Evolutionary conservation across 352 stramenopile genomes (phyloP), one percentile per base, ranked within the genome.

Genomic region (Phytophthora ramorum): DNA sequence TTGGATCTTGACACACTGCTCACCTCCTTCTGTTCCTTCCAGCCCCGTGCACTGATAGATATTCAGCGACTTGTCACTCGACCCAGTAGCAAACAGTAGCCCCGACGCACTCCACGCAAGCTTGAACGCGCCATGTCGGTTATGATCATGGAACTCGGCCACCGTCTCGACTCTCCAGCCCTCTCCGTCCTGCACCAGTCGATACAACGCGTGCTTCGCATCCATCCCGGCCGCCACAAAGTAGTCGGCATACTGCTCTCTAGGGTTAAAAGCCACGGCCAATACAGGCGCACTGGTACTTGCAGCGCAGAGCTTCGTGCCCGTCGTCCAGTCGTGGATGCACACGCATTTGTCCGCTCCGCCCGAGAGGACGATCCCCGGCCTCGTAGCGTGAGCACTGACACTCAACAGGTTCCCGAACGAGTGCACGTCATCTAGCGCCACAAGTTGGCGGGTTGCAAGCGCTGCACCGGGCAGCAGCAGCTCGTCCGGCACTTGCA

Each of bases 191-290:
- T 59, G 35, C 26, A 70, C 58, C 3, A 96, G 68, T 37, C 63
- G 71, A 49, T 89, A 85, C 14, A 96, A 50, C 2, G 63, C 78
- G 51, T 92, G 82, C 32, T 77, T 81, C 28, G 78, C 81, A 43
- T 96, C 87, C 87, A 96, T 96, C 52, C 80, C 81, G 19, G 68
- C 72, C 22, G 78, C 85, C 14, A 91, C 60, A 56, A 94, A 88
- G 55, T 81, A 87, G 48, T 83, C 71, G 6, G 71, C 78, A 14
- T 58, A 72, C 10, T 69, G 55, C 7, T 41, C 40, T 0, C 30
- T 75, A 1, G 87, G 87, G 26, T 91, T 89, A 55, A 92, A 93
- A 12, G 75, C 66, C 16, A 96, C 24, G 9, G 75, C 57, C 20
- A 96, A 58, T 32, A 94, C 85, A 0, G 85, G 87, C 1, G 70